Conservation (phyloP, 768 basidiomycete genomes). For the Hortiboletus campestris region DNA sequence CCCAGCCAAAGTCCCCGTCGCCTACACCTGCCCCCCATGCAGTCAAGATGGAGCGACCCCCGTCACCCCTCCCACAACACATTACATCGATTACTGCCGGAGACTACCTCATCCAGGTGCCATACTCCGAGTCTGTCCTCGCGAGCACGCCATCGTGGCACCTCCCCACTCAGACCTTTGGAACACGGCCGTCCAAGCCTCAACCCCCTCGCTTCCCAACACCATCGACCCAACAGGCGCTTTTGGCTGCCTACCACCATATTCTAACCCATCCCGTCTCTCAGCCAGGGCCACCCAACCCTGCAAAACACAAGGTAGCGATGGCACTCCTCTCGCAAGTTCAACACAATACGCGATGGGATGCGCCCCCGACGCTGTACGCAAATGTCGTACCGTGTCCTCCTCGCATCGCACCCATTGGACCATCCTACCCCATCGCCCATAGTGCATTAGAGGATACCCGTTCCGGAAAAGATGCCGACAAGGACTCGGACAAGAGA, state of each 20-base stretch:
- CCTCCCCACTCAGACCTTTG: constrained; percentile 46
- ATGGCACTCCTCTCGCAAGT: constrained; percentile 63
- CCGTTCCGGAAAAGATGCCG: constrained; percentile 43
- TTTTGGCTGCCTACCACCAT: constrained; percentile 71
- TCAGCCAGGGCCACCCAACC: constrained; percentile 48
- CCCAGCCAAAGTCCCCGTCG: constrained; percentile 30
- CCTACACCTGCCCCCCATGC: constrained; percentile 37
- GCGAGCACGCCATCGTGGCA: constrained; percentile 68
- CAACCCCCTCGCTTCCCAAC: constrained; percentile 38
- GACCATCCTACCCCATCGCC: constrained; percentile 63
- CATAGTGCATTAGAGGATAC: constrained; percentile 30
- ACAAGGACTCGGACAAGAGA: constrained; percentile 50
- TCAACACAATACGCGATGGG: constrained; percentile 63
- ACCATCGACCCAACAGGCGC: constrained; percentile 60
- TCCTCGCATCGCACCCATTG: constrained; percentile 61
- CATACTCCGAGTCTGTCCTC: constrained; percentile 72
- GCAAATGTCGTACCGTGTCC: constrained; percentile 55
- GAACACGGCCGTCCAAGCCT: constrained; percentile 18
- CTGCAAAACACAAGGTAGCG: constrained; percentile 71
- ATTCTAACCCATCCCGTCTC: constrained; percentile 70
- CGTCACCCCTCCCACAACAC: constrained; percentile 45
- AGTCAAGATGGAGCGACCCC: constrained; percentile 31
- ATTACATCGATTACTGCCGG: constrained; percentile 46
- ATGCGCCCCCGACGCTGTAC: constrained; percentile 64
- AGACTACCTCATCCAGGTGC: constrained; percentile 69